Percentiles rank a stretch among this genome's conserved stretches.
Conservation (phyloP, 1,284 basidiomycete species). For the Rhodotorula glutinis region DNA sequence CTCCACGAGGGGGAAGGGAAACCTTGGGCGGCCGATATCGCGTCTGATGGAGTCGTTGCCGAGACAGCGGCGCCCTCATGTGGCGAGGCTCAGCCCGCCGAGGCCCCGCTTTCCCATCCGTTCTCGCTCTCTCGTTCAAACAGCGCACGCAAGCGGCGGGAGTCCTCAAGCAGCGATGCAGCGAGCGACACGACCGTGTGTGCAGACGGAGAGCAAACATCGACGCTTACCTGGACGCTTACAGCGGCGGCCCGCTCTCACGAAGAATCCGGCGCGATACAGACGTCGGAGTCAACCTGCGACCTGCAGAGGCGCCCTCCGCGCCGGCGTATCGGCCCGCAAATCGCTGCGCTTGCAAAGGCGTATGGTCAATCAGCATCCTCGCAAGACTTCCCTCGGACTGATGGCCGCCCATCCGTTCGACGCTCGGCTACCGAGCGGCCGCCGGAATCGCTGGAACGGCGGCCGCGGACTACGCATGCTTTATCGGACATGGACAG, state of each 20-base stretch:
- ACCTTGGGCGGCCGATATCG: no score
- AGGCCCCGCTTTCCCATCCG: no score
- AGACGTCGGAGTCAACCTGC: slow-evolving; percentile 48
- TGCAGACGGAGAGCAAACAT: slow-evolving; percentile 52
- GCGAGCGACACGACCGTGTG: slow-evolving; percentile 89
- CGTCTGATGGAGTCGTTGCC: no score
- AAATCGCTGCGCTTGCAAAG: slow-evolving; percentile 10
- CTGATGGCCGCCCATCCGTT: slow-evolving; percentile 1
- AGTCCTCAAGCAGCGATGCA: slow-evolving; percentile 14
- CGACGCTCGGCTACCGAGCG: slow-evolving; percentile 21
- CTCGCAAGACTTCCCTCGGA: no score
- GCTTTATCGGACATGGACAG: slow-evolving; percentile 11
- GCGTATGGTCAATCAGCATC: slow-evolving; percentile 2
- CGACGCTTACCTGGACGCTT: background rate
- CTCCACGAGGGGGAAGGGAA: no score
- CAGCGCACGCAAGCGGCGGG: background rate
- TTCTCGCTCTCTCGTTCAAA: slow-evolving; percentile 1
- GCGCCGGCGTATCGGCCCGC: slow-evolving; percentile 2
- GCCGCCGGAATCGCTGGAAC: background rate
- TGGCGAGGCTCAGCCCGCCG: no score
- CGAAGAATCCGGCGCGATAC: slow-evolving; percentile 25
- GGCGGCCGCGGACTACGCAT: background rate
- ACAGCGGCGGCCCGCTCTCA: no score
- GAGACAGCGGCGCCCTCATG: no score
- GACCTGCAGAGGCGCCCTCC: slow-evolving; percentile 36